Conservation (phyloP, 768 basidiomycete species). For the Suillus subaureus region DNA sequence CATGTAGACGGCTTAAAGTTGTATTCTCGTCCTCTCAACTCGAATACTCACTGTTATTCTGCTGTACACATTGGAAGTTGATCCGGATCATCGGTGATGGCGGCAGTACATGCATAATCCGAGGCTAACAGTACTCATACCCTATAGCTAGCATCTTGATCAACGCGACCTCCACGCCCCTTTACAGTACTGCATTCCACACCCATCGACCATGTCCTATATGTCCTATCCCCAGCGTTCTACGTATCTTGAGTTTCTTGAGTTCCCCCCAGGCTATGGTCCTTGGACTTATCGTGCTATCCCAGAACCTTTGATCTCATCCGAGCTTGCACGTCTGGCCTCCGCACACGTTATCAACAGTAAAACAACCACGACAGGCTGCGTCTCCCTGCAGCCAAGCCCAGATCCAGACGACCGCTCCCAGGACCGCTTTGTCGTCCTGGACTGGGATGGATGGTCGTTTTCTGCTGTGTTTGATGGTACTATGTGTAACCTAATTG, state of each 20-base stretch:
- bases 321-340: constrained; percentile 44
- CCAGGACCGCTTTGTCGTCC: constrained; percentile 49
- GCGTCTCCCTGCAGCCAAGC: constrained; percentile 51
- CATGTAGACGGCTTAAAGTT: background rate
- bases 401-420: constrained; percentile 39
- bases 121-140: background rate
- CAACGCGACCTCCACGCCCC: background rate
- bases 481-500: constrained; percentile 17
- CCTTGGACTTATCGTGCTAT: constrained; percentile 33
- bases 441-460: constrained; percentile 45
- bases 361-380: constrained; percentile 34
- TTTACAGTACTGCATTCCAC: background rate
- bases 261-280: constrained; percentile 12
- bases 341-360: constrained; percentile 27
- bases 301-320: constrained; percentile 42
- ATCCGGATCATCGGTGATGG: background rate
- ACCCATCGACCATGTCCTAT: background rate
- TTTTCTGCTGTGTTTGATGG: constrained; percentile 55
- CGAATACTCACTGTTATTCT: background rate
- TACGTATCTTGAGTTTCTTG: background rate
- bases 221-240: constrained; percentile 4
- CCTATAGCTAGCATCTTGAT: background rate
- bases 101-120: background rate
- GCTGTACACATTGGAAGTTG: background rate
- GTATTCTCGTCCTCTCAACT: background rate